Base-by-base conservation (phyloP, 176 grass and related monocot genomes). In the Saccharum officinarum region DNA sequence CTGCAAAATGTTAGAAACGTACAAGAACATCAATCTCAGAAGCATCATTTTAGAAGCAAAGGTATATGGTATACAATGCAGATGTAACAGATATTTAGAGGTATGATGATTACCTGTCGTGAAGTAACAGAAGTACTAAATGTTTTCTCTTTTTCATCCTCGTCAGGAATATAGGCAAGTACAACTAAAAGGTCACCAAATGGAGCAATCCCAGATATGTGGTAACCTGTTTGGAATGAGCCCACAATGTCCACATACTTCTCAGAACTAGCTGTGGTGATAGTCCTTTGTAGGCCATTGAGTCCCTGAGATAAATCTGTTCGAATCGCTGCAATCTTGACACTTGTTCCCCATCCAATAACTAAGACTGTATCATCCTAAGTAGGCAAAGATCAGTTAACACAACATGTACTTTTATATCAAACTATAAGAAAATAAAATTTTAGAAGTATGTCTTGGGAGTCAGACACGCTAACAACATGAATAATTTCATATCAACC, bases 201-300 rank as follows among this genome's bases (percentile, higher is more conserved):
- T 49, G 97, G 97, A 84, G 93, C 93, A 84, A 99, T 87, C 50
- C 97, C 97, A 89, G 93, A 94, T 89, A 99, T 94, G 78, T 96
- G 87, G 84, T 94, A 99, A 54, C 88, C 91, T 42, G 93, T 94
- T 82, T 99, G 97, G 80, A 96, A 99, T 55, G 97, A 99, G 16
- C 92, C 97, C 59, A 99, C 97, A 80, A 99, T 99, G 88, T 96
- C n/a, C 67, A 96, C 92, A 84, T 99, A 99, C 91, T 96, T 99
- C 26, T 78, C 84, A 91, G 69, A 87, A 87, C 66, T 86, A 77
- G 86, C 77, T 75, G 80, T 55, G 17, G 80, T 87, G 17, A 91
- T 86, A 80, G 79, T 96, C 62, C 84, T 94, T 71, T 96, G 92
- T 75, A 94, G 54, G 40, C 97, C 97, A 94, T 96, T 99, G 67